Evolutionary conservation across 148 eudicot genomes (phyloP).

Genomic region (Persicaria tinctoria): DNA sequence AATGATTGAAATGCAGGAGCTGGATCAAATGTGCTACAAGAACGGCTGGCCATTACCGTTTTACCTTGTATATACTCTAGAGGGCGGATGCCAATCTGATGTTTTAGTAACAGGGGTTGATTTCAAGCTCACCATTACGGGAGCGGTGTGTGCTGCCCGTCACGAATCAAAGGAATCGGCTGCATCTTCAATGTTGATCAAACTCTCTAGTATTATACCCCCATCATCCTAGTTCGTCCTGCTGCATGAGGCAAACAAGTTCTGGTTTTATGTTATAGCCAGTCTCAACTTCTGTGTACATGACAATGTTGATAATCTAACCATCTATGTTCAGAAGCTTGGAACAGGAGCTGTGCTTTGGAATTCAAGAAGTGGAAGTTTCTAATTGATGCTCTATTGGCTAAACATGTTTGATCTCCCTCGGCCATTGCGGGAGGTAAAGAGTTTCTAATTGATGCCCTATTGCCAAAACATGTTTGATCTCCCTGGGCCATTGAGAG

Average conservation of each 20-base stretch:
- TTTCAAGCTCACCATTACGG: constrained; percentile 29
- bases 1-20: constrained; percentile 27
- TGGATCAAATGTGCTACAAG: constrained; percentile 44
- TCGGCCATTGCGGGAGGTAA: too few species aligned
- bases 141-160: constrained; percentile 22
- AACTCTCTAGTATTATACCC: constrained; percentile 28
- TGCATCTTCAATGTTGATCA: constrained; percentile 32
- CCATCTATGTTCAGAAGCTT: neutral
- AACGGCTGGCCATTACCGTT: constrained; percentile 55
- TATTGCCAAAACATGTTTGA: too few species aligned
- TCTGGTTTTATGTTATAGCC: neutral
- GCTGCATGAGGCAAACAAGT: neutral
- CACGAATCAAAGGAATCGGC: constrained; percentile 44
- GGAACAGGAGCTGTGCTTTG: neutral
- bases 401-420: too few species aligned
- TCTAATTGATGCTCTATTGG: too few species aligned
- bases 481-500: too few species aligned
- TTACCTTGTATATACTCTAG: constrained; percentile 30
- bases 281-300: neutral
- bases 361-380: neutral
- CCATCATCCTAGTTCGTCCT: constrained; percentile 6
- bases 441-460: too few species aligned
- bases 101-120: constrained; percentile 33
- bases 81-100: constrained; percentile 34
- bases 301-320: neutral